Evolutionary conservation across 164 flowering plant genomes (phyloP), one percentile per base, ranked within the genome.

Genomic region (Tetrastigma voinierianum): DNA sequence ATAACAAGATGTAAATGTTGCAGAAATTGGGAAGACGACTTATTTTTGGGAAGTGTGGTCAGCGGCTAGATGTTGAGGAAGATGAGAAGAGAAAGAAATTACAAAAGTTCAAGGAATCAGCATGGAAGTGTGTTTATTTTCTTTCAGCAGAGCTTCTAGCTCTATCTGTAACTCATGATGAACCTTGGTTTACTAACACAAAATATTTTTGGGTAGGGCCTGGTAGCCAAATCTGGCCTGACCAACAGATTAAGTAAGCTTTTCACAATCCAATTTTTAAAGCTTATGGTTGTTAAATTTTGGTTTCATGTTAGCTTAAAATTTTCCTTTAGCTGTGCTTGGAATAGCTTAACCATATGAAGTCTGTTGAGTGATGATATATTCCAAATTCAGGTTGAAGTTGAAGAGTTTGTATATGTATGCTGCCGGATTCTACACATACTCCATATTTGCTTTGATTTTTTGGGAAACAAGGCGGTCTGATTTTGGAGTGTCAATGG

Each of bases 401-500:
- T 66, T 94, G 85, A 94, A 89, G 73, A 90, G 80, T 52, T 13
- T 91, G 56, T 91, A 94, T 67, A 88, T 94, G 92, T 89, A 81
- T 72, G 71, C 79, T 71, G 97, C 90, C 73, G 98, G 98, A 57
- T 94, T 94, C 75, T 94, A 91, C 67, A 75, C 87, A 40, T 94
- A 91, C 70, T 90, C 97, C 61, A 90, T 91, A 72, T 90, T 90
- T 80, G 98, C 98, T 62, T 76, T 94, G 78, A 70, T 91, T 43
- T 87, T 86, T 60, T 94, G 98, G 98, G 98, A 95, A 77, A 95
- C 96, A 65, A 88, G 98, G 73, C 92, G 98, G 19, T 84, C 97
- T 23, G 99, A 95, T 75, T 96, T 93, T 77, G 94, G 88, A 32
- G 98, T 89, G 23, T 90, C 97, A 17, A 92, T 96, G 99, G 67